These are phyloP conservation scores for Cucurbita ficifolia DNA, from an alignment of 306 rosid species.

Conservation along the genomic window DNA sequence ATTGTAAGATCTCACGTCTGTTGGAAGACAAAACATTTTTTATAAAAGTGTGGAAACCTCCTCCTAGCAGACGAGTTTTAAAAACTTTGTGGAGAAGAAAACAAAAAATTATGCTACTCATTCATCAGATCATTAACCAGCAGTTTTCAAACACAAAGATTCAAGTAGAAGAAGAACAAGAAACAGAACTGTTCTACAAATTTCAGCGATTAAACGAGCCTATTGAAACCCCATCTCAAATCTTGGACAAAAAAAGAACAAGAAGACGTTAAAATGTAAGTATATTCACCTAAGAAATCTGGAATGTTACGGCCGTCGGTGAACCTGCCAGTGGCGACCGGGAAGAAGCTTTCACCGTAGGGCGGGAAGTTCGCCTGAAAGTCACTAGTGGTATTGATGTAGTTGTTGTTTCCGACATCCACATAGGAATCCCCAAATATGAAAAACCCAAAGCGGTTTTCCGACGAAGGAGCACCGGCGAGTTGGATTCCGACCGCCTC, in stretches of 20 bases:
- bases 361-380: not conserved
- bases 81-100: no score
- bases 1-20: no score
- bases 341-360: not conserved
- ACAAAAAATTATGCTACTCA: not conserved
- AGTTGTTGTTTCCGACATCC: conserved; percentile 24
- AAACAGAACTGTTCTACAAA: no score
- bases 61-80: no score
- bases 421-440: conserved; percentile 1
- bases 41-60: no score
- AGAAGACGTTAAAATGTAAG: no score
- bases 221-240: no score
- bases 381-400: not conserved
- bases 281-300: not conserved
- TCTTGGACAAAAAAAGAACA: no score
- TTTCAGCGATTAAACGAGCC: no score
- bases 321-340: not conserved
- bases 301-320: not conserved
- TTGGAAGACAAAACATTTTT: no score
- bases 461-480: not conserved
- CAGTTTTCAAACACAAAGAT: not conserved
- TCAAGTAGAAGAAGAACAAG: not conserved
- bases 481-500: not conserved
- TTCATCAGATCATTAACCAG: not conserved
- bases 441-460: conserved; percentile 10